A percentile compares a stretch with the other conserved stretches of the same genome.
Evolutionary conservation across 2,329 filamentous ascomycete species (phyloP).

Genomic region (Alternaria gansuensis): DNA sequence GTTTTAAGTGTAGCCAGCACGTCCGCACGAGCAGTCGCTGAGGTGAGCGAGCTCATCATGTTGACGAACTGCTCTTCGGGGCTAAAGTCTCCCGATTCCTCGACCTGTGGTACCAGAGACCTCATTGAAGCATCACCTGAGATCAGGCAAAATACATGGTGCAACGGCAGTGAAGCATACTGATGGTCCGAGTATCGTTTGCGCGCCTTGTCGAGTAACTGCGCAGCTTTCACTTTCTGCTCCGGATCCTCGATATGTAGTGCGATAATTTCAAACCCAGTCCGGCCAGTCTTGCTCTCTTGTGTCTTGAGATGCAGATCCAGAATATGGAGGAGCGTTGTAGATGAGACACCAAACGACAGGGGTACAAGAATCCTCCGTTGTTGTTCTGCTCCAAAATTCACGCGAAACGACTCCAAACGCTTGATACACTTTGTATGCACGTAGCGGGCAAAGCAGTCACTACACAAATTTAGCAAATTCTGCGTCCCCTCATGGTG

Average conservation of each 20-base stretch:
- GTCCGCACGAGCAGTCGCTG: constrained; percentile 79
- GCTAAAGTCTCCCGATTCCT: constrained; percentile 1
- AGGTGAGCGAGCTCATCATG: constrained; percentile 71
- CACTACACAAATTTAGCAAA: constrained; percentile 55
- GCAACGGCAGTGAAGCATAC: constrained; percentile 71
- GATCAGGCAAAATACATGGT: constrained; percentile 58
- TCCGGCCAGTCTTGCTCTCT: constrained; percentile 68
- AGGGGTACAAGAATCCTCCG: constrained; percentile 76
- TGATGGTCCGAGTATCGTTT: constrained; percentile 71
- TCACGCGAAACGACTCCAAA: constrained; percentile 70
- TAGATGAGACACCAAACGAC: constrained; percentile 83
- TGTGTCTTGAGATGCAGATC: constrained; percentile 74
- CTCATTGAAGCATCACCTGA: constrained; percentile 35
- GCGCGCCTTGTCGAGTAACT: constrained; percentile 54
- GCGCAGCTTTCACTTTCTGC: constrained; percentile 10
- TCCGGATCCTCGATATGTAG: constrained; percentile 56
- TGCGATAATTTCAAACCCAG: constrained; percentile 73
- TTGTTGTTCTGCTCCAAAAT: constrained; percentile 56
- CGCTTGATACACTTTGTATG: constrained; percentile 82
- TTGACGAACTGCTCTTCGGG: constrained; percentile 52
- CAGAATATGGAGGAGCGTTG: constrained; percentile 78
- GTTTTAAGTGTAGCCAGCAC: constrained; percentile 74
- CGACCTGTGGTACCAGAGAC: constrained; percentile 26
- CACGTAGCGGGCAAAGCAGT: constrained; percentile 82
- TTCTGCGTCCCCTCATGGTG: constrained; percentile 12